Percentiles rank a stretch among this genome's conserved stretches.
phyloP scores from a whole-genome alignment of 192 early-diverging fungal species.

The Coemansia sp. region DNA sequence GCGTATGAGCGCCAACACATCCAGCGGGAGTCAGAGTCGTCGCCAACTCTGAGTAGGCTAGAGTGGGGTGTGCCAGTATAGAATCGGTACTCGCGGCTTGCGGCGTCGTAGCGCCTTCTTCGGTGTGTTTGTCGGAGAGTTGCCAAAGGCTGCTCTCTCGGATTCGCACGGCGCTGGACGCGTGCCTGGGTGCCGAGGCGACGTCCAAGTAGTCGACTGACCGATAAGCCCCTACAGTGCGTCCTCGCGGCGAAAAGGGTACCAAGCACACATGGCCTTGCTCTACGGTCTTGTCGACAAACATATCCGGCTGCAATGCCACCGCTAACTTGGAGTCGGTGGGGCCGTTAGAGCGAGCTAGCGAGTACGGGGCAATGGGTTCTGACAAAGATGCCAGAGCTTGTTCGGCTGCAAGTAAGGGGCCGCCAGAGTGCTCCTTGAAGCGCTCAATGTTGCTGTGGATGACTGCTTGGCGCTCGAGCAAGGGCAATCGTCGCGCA shows the following conservation, averaged over 20 bases:
- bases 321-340: background rate
- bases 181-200: conserved; percentile 2
- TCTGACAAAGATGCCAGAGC: conserved; percentile 2
- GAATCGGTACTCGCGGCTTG: background rate
- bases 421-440: conserved; percentile 24
- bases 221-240: background rate
- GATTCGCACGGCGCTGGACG: conserved; percentile 21
- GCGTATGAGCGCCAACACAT: background rate
- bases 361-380: background rate
- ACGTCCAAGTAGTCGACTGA: conserved; percentile 41
- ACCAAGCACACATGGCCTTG: conserved; percentile 39
- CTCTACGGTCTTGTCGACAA: conserved; percentile 46
- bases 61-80: too few relatives aligned
- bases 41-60: background rate
- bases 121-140: background rate
- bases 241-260: conserved; percentile 20
- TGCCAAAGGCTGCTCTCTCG: conserved; percentile 12
- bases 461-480: conserved; percentile 51
- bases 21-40: background rate
- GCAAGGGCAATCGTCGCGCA: conserved; percentile 34
- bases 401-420: background rate
- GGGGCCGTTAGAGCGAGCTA: background rate
- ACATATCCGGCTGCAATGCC: conserved; percentile 25
- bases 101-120: background rate
- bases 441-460: conserved; percentile 40